Conservation (phyloP, 768 basidiomycete species). For the Tylopilus sp. region DNA sequence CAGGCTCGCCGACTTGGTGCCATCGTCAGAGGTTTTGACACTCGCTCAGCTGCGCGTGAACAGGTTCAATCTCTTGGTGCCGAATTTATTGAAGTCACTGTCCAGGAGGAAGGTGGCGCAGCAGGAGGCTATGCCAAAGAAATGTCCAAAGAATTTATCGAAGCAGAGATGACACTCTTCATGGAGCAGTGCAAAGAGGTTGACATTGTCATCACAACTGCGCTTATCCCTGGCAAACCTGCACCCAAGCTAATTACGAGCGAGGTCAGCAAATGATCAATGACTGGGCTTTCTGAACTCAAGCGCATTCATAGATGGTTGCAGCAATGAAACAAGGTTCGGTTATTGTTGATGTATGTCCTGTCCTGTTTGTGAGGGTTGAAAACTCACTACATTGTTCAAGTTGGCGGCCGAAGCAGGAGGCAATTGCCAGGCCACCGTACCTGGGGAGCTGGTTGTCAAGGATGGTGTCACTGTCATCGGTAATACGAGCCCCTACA, state of each 20-base stretch:
- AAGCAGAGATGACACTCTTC: conserved; percentile 86
- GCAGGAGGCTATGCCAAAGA: conserved; percentile 85
- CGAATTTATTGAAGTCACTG: conserved; percentile 79
- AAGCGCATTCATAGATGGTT: conserved; percentile 51
- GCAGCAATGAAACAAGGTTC: conserved; percentile 92
- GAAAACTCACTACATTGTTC: conserved; percentile 14
- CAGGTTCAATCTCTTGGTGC: conserved; percentile 89
- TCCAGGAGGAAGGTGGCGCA: conserved; percentile 80
- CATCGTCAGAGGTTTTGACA: conserved; percentile 86
- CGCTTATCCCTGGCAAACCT: conserved; percentile 81
- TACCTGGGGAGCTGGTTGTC: conserved; percentile 67
- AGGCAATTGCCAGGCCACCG: conserved; percentile 84
- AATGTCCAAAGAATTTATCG: conserved; percentile 89
- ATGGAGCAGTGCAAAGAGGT: conserved; percentile 86
- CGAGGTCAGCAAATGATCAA: conserved; percentile 36
- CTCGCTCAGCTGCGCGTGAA: conserved; percentile 79
- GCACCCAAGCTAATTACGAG: conserved; percentile 82
- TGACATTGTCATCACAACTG: conserved; percentile 86
- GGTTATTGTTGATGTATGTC: conserved; percentile 67
- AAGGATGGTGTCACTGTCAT: conserved; percentile 81
- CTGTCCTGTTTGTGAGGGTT: background rate
- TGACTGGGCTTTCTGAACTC: background rate
- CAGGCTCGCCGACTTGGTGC: conserved; percentile 82
- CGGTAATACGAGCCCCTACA: conserved; percentile 39
- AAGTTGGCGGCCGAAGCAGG: conserved; percentile 75